Evolutionary conservation across 2,329 filamentous ascomycete species (phyloP).

Genomic region (Colletotrichum sidae): DNA sequence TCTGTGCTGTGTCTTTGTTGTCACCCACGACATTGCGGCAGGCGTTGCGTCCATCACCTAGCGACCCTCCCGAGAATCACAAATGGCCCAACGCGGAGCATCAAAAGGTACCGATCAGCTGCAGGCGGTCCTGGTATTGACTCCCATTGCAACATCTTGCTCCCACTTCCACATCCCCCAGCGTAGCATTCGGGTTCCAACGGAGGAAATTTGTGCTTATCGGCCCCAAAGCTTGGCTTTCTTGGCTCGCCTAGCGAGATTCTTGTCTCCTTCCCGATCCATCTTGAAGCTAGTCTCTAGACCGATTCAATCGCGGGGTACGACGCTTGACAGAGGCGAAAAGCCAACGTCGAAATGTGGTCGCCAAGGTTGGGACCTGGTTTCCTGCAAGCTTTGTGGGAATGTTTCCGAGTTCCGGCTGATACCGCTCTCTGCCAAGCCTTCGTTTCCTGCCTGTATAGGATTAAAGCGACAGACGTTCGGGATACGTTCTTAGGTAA

Average conservation of each 20-base stretch:
- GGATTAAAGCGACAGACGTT: not conserved
- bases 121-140: constrained; percentile 16
- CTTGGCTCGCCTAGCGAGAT: constrained; percentile 31
- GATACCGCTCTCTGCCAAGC: constrained; percentile 25
- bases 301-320: constrained; percentile 25
- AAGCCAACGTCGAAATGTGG: not conserved
- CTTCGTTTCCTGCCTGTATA: constrained; percentile 32
- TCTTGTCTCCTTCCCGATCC: constrained; percentile 36
- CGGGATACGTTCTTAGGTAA: not conserved
- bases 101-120: constrained; percentile 7
- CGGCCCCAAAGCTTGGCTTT: constrained; percentile 34
- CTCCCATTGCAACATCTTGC: not conserved
- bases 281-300: constrained; percentile 12
- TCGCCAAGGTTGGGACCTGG: not conserved
- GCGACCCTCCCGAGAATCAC: not conserved
- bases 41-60: not conserved
- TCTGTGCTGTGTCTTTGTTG: too few relatives aligned
- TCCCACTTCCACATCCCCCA: not conserved
- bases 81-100: constrained; percentile 9
- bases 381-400: not conserved
- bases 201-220: constrained; percentile 23
- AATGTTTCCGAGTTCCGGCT: not conserved
- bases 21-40: too few relatives aligned
- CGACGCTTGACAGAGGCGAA: not conserved
- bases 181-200: constrained; percentile 23